Evolutionary conservation across 345 rosid species (phyloP), one percentile per base, ranked within the genome.

Genomic region (Eucalyptus albens): DNA sequence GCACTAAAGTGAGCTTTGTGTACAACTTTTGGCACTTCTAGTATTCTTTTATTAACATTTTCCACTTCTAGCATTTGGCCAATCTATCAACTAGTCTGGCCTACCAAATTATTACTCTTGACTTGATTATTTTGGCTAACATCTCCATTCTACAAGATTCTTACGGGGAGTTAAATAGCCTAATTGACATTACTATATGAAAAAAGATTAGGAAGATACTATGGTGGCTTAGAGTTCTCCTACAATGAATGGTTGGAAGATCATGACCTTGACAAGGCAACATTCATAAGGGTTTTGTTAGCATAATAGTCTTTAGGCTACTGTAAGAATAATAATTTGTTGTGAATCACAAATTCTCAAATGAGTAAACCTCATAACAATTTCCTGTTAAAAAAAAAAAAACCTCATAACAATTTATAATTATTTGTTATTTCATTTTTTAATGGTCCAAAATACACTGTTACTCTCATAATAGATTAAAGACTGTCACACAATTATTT

Each of bases 391-490:
- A 37, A 37, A 37, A 37, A 37, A 37, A 37, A 37, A 37, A 37
- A 1, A 53, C 24, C 24, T 10, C 24, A 53, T 19, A 53, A 19
- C 10, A 53, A 53, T 19, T 53, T 53, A 53, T 53, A 53, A 53
- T 53, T 19, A 53, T 2, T 53, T 53, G 24, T 8, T 53, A 53
- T 53, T 53, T 53, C 10, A 53, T 53, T 53, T 16, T 53, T 8
- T 53, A 53, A 53, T 19, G 24, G 5, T 19, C 59, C 10, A 7
- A 0, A 53, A 8, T 53, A 53, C 10, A 1, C 1, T 19, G 1
- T 53, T 19, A 53, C 24, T 19, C 24, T 53, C 56, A 8, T 53
- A 53, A 53, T 53, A 53, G 0, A 53, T 19, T 53, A 53, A 53
- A 53, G 4, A 53, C 10, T 0, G 0, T 53, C 59, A 19, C 24